Percentiles rank a stretch among this genome's conserved stretches.
Conservation (phyloP, 257 asterid species). For the Fraxinus excelsior region DNA sequence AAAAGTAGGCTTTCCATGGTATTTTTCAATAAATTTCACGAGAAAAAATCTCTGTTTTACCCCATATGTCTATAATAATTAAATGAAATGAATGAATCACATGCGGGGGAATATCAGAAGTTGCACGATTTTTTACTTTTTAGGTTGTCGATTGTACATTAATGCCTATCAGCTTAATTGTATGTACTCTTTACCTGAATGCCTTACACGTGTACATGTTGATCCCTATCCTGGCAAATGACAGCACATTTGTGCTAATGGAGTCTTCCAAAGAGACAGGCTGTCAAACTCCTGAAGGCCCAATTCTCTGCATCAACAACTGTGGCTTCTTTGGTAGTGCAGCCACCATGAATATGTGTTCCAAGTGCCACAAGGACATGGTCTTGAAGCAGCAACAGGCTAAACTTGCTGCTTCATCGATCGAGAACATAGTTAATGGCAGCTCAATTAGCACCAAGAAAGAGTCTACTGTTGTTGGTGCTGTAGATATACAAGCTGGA, state of each 20-base stretch:
- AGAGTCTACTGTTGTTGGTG: conserved; percentile 33
- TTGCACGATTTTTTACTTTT: background rate
- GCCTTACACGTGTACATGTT: background rate
- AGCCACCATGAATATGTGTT: conserved; percentile 66
- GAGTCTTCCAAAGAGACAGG: conserved; percentile 62
- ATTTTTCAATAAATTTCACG: too few species aligned
- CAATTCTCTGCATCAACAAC: conserved; percentile 39
- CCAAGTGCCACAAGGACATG: conserved; percentile 60
- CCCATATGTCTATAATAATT: too few species aligned
- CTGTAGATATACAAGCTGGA: conserved; percentile 17
- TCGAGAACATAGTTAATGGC: conserved; percentile 55
- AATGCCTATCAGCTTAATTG: background rate
- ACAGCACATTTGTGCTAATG: conserved; percentile 35
- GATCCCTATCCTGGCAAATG: background rate
- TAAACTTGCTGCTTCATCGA: conserved; percentile 52
- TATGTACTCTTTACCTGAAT: background rate
- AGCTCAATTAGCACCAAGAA: conserved; percentile 32
- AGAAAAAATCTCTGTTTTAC: too few species aligned
- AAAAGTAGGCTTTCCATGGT: too few species aligned
- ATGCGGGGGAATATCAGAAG: too few species aligned
- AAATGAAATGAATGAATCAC: too few species aligned
- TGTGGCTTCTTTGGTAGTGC: conserved; percentile 61
- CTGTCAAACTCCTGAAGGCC: conserved; percentile 62
- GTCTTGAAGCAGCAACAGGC: conserved; percentile 49
- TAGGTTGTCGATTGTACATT: background rate